A percentile compares a stretch with the other conserved stretches of the same genome.
phyloP scores from a whole-genome alignment of 1,284 basidiomycete genomes.

The Microbotryomycetes sp. region DNA sequence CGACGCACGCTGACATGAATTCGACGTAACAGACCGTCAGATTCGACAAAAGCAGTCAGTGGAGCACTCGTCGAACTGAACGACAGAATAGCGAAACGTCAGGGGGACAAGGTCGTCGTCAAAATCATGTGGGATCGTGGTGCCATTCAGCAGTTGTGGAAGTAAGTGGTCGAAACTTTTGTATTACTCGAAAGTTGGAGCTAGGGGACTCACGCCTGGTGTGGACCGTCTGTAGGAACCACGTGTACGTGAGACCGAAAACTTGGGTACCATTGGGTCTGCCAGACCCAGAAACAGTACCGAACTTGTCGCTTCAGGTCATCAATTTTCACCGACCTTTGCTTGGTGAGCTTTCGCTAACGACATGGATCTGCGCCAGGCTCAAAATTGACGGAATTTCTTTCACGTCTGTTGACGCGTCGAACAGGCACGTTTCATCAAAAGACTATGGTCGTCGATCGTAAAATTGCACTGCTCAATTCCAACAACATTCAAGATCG shows the following conservation, averaged over 20 bases:
- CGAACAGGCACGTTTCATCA: constrained; percentile 60
- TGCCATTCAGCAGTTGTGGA: constrained; percentile 50
- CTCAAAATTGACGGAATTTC: constrained; percentile 39
- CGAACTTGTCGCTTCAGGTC: constrained; percentile 58
- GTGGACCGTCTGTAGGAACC: constrained; percentile 54
- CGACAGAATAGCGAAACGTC: constrained; percentile 47
- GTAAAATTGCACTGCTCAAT: constrained; percentile 63
- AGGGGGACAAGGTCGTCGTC: constrained; percentile 51
- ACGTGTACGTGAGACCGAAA: constrained; percentile 50
- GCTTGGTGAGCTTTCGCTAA: constrained; percentile 37
- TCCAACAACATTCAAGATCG: constrained; percentile 64
- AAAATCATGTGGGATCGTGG: constrained; percentile 64
- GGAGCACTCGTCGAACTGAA: constrained; percentile 55
- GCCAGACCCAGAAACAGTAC: constrained; percentile 55
- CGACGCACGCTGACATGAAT: background rate
- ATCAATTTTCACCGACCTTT: constrained; percentile 53
- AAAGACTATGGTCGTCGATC: constrained; percentile 64
- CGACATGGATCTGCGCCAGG: constrained; percentile 38
- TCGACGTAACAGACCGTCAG: constrained; percentile 44
- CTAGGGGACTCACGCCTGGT: constrained; percentile 35
- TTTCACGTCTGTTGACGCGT: constrained; percentile 13
- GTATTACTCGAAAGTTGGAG: background rate
- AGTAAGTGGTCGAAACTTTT: constrained; percentile 11
- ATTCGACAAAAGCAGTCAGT: constrained; percentile 52
- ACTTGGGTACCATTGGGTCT: constrained; percentile 55